Evolutionary conservation across 768 basidiomycete genomes (phyloP).

Genomic region (Obba rivulosa): DNA sequence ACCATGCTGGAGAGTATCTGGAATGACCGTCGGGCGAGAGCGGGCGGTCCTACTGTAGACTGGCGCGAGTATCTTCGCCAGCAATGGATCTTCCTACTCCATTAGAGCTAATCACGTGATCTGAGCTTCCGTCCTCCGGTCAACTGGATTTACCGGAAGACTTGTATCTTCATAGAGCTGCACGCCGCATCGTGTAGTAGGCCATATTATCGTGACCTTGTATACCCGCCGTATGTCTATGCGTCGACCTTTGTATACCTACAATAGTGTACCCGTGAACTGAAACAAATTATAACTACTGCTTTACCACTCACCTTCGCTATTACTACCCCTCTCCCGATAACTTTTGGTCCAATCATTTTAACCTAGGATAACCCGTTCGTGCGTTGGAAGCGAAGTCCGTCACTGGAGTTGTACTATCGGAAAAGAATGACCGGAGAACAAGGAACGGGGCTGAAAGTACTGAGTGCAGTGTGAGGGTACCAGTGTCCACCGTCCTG

Average conservation of each 20-base stretch:
- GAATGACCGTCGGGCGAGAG: conserved; percentile 10
- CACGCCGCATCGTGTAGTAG: not conserved
- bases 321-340: too few species aligned
- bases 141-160: conserved; percentile 1
- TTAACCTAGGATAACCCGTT: too few species aligned
- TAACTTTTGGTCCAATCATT: too few species aligned
- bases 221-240: not conserved
- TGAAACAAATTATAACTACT: not conserved
- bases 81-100: conserved; percentile 17
- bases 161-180: not conserved
- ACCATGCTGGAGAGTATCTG: conserved; percentile 20
- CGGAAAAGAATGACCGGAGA: too few species aligned
- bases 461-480: too few species aligned
- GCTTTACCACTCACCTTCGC: too few species aligned
- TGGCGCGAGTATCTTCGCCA: conserved; percentile 22
- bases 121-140: not conserved
- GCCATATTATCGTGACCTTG: not conserved
- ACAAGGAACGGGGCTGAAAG: too few species aligned
- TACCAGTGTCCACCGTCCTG: too few species aligned
- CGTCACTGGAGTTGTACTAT: too few species aligned
- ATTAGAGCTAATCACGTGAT: not conserved
- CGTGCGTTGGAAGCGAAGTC: too few species aligned
- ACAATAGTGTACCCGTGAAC: not conserved
- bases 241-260: not conserved
- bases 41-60: conserved; percentile 14